phyloP scores from a whole-genome alignment of 176 grass and related monocot species.

The Zea mays region DNA sequence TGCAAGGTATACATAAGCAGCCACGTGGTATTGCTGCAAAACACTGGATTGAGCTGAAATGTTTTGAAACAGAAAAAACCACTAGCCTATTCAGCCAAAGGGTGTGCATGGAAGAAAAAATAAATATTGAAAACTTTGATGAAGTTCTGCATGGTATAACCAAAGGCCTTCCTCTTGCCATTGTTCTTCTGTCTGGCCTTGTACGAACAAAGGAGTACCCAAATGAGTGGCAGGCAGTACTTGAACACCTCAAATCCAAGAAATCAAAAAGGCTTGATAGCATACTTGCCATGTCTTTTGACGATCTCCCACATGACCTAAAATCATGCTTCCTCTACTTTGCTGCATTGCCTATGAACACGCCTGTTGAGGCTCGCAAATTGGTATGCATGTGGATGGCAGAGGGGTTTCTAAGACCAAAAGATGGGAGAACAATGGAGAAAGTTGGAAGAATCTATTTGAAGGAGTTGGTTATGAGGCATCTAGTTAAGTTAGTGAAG shows the following conservation, averaged over 20 bases:
- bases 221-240: conserved; percentile 11
- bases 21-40: not conserved
- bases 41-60: not conserved
- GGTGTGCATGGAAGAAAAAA: not conserved
- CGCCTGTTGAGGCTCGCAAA: not conserved
- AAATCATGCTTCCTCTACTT: conserved; percentile 55
- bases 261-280: conserved; percentile 16
- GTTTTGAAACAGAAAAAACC: not conserved
- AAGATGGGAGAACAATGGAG: conserved; percentile 35
- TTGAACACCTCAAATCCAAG: not conserved
- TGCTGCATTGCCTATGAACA: conserved; percentile 35
- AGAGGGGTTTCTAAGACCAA: conserved; percentile 50
- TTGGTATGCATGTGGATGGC: conserved; percentile 47
- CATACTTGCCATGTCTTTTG: conserved; percentile 41
- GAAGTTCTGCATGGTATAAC: not conserved
- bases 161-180: conserved; percentile 13
- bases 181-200: conserved; percentile 36
- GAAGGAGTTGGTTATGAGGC: conserved; percentile 44
- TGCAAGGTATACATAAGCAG: not conserved
- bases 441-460: conserved; percentile 27
- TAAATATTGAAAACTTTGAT: not conserved
- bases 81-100: not conserved
- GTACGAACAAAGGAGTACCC: conserved; percentile 25
- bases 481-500: conserved; percentile 15
- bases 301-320: conserved; percentile 46